Evolutionary conservation across 2,329 filamentous ascomycete genomes (phyloP).

Genomic region (Claviceps monticola): DNA sequence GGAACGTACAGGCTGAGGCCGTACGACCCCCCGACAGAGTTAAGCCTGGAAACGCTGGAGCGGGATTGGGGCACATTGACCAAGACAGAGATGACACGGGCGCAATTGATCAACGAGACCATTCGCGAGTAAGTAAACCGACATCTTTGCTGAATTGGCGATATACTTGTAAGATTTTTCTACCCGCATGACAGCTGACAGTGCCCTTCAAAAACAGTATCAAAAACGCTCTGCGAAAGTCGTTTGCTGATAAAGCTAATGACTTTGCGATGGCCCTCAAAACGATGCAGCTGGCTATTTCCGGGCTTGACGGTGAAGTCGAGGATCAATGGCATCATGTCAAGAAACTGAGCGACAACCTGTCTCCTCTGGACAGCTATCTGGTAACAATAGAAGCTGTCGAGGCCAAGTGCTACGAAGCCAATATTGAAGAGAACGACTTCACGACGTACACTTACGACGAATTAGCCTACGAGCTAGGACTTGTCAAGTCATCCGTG

Average conservation of each 20-base stretch:
- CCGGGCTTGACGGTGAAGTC: slow-evolving; percentile 90
- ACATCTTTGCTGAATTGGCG: neutral
- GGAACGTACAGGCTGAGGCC: slow-evolving; percentile 84
- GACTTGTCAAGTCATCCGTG: slow-evolving; percentile 80
- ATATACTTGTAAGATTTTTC: neutral
- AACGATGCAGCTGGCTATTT: slow-evolving; percentile 87
- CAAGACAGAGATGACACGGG: slow-evolving; percentile 72
- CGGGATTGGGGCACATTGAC: slow-evolving; percentile 68
- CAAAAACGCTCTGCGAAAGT: slow-evolving; percentile 84
- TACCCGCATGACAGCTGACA: slow-evolving; percentile 15
- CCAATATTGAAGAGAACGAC: slow-evolving; percentile 98
- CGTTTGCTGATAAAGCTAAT: slow-evolving; percentile 95
- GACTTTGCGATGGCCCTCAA: slow-evolving; percentile 93
- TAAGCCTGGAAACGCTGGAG: slow-evolving; percentile 73
- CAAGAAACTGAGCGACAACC: slow-evolving; percentile 66
- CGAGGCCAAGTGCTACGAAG: slow-evolving; percentile 81
- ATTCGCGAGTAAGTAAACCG: slow-evolving; percentile 63
- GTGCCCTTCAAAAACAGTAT: slow-evolving; percentile 44
- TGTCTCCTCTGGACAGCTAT: slow-evolving; percentile 83
- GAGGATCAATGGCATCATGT: slow-evolving; percentile 90
- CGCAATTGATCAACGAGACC: slow-evolving; percentile 92
- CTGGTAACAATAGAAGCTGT: slow-evolving; percentile 75
- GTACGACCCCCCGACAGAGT: slow-evolving; percentile 76
- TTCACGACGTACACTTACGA: slow-evolving; percentile 99
- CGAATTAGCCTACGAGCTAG: slow-evolving; percentile 85